Conservation (phyloP, 345 rosid species). For the Gossypium australe region DNA sequence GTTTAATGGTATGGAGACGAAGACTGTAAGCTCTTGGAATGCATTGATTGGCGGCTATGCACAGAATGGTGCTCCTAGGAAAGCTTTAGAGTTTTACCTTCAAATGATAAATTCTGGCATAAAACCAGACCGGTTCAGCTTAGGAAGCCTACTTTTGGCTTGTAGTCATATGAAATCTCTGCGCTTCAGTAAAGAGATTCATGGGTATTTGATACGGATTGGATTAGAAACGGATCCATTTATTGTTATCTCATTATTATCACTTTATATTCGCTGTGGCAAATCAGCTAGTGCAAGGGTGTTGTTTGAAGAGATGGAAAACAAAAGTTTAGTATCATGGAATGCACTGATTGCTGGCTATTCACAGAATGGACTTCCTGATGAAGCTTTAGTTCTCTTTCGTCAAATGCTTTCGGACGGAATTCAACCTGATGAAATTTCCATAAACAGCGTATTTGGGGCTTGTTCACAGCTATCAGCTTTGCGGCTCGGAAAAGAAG, state of each 20-base stretch:
- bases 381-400: constrained; percentile 43
- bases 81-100: constrained; percentile 36
- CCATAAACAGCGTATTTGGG: constrained; percentile 36
- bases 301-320: constrained; percentile 43
- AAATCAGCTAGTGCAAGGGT: constrained; percentile 34
- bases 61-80: constrained; percentile 44
- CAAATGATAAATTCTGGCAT: constrained; percentile 39
- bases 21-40: constrained; percentile 66
- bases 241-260: constrained; percentile 42
- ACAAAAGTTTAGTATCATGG: constrained; percentile 54
- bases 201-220: constrained; percentile 45
- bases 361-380: constrained; percentile 47
- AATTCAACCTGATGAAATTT: constrained; percentile 36
- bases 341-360: constrained; percentile 52
- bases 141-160: constrained; percentile 54
- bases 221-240: constrained; percentile 41
- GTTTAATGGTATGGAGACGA: constrained; percentile 32
- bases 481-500: constrained; percentile 51
- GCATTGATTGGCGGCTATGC: constrained; percentile 52
- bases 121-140: constrained; percentile 46
- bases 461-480: constrained; percentile 58
- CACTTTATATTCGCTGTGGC: constrained; percentile 48
- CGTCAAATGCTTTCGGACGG: constrained; percentile 39
- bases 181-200: constrained; percentile 41
- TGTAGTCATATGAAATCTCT: constrained; percentile 41